Conservation (phyloP, 1,139 yeast species). For the Debaryomyces udenii region DNA sequence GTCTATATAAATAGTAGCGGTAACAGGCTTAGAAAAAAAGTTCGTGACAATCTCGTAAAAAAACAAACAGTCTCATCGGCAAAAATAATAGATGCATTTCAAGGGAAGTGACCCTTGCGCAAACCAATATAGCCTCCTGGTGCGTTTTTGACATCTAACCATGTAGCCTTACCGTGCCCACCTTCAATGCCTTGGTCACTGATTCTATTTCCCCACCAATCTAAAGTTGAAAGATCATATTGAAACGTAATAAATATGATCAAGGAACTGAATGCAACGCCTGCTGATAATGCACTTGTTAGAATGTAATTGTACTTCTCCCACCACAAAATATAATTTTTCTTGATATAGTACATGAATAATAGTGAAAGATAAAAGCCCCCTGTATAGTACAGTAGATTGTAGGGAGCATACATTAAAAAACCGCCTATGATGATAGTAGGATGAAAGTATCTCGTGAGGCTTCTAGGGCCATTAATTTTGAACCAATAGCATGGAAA, state of each 20-base stretch:
- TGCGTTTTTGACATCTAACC: conserved; percentile 38
- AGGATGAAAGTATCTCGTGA: conserved; percentile 47
- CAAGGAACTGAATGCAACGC: conserved; percentile 59
- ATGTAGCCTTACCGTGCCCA: conserved; percentile 29
- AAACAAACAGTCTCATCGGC: not conserved
- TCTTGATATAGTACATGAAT: conserved; percentile 57
- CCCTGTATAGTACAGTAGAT: conserved; percentile 55
- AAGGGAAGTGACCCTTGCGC: conserved; percentile 42
- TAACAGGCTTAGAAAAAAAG: not conserved
- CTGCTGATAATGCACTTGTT: conserved; percentile 59
- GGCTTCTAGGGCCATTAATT: conserved; percentile 31
- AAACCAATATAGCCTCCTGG: conserved; percentile 51
- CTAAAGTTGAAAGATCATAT: conserved; percentile 38
- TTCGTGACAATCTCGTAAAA: not conserved
- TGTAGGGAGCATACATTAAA: conserved; percentile 55
- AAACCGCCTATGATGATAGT: conserved; percentile 53
- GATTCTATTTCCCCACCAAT: conserved; percentile 66
- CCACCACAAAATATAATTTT: conserved; percentile 59
- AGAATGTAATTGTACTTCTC: conserved; percentile 65
- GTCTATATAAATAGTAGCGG: not conserved
- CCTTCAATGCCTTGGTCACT: conserved; percentile 51
- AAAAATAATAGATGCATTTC: not conserved
- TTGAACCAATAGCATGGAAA: conserved; percentile 32
- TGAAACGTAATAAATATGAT: conserved; percentile 61
- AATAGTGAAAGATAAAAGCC: conserved; percentile 50